Percentiles rank a stretch among this genome's conserved stretches.
Evolutionary conservation across 108 stramenopile genomes (phyloP).

Genomic region (Nitzschia putrida): DNA sequence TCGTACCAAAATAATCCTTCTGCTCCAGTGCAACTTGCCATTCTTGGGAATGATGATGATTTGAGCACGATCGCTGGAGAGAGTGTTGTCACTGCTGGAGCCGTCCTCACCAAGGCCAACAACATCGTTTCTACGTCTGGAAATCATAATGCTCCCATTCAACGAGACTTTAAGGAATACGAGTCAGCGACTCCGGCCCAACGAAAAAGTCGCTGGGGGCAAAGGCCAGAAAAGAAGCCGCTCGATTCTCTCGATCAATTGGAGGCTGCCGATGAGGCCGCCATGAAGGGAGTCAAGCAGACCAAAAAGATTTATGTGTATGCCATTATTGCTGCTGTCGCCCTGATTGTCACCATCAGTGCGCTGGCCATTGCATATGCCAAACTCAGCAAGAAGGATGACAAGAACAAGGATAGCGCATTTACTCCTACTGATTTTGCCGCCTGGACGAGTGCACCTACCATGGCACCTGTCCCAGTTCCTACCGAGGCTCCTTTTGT

Average conservation of each 20-base stretch:
- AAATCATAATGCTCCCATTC: conserved; percentile 1
- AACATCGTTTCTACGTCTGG: background rate
- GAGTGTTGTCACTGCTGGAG: conserved; percentile 15
- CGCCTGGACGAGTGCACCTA: background rate
- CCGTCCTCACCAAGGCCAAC: conserved; percentile 15
- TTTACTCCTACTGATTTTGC: background rate
- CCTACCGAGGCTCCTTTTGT: conserved; percentile 11
- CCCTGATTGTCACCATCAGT: conserved; percentile 4
- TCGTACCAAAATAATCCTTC: background rate
- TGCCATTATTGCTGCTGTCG: background rate
- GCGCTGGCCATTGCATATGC: conserved; percentile 10
- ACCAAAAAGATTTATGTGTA: conserved; percentile 7
- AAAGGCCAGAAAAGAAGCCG: background rate
- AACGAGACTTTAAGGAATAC: conserved; percentile 27
- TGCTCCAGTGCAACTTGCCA: conserved; percentile 13
- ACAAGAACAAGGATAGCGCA: background rate
- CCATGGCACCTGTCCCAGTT: background rate
- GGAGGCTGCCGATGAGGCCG: conserved; percentile 2
- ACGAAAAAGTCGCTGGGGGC: conserved; percentile 1
- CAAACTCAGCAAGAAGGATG: background rate
- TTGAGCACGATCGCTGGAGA: conserved; percentile 41
- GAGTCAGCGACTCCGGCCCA: background rate
- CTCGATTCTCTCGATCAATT: conserved; percentile 3
- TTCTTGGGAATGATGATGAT: conserved; percentile 33
- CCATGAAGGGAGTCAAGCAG: background rate